These are phyloP conservation scores for Tuber umbilicatum DNA, from an alignment of 495 filamentous ascomycete genomes.

Conservation along the genomic window DNA sequence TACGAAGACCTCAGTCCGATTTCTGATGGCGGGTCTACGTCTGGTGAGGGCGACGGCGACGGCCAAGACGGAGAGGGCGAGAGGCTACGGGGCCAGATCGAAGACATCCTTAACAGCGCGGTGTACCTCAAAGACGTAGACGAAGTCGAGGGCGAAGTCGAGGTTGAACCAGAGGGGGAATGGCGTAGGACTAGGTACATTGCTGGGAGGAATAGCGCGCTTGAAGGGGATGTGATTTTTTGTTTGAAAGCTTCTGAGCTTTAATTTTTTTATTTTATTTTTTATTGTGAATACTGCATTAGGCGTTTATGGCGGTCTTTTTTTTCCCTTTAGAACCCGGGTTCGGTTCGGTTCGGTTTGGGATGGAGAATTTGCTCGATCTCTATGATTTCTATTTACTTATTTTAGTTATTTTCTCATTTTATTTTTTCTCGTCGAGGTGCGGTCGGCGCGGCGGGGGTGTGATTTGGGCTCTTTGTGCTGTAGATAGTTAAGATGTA, in stretches of 20 bases:
- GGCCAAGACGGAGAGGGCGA: neutral
- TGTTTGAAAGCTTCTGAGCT: slow-evolving; percentile 12
- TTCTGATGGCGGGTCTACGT: neutral
- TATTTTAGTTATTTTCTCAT: neutral
- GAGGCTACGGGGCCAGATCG: slow-evolving; percentile 15
- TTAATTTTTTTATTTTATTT: neutral
- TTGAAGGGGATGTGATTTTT: slow-evolving; percentile 31
- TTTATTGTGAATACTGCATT: neutral
- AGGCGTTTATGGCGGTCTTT: neutral
- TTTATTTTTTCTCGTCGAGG: neutral
- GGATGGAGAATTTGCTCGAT: neutral
- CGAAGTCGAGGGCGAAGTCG: neutral
- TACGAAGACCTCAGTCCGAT: neutral
- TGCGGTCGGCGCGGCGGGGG: too few relatives aligned
- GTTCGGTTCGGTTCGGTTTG: neutral
- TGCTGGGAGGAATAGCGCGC: slow-evolving; percentile 29
- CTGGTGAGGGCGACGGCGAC: neutral
- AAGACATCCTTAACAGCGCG: slow-evolving; percentile 12
- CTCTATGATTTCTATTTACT: neutral
- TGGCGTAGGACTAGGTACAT: slow-evolving; percentile 23
- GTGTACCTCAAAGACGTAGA: neutral
- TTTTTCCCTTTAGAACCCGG: neutral
- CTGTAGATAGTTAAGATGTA: neutral
- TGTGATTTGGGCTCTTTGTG: neutral
- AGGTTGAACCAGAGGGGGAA: slow-evolving; percentile 12